Conservation (phyloP, 2,329 filamentous ascomycete species). For the Fusarium scirpi region DNA sequence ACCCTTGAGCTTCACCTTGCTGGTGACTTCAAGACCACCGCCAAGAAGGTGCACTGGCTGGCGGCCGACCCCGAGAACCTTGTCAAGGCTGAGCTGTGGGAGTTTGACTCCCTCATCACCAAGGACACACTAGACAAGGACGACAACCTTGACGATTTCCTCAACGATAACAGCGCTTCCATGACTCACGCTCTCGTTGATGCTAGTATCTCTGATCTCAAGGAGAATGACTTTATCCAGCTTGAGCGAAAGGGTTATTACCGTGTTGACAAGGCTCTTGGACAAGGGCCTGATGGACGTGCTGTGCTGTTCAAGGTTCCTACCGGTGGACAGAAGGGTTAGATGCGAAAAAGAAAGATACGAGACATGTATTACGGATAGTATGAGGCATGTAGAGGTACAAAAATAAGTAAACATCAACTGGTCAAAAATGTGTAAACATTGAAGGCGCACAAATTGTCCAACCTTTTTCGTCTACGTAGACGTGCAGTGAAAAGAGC, state of each 20-base stretch:
- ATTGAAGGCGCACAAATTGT: background rate
- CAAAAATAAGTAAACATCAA: too few species aligned
- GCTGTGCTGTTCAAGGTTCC: conserved; percentile 70
- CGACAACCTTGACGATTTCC: conserved; percentile 84
- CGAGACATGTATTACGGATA: background rate
- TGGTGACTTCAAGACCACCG: conserved; percentile 93
- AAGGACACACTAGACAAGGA: conserved; percentile 95
- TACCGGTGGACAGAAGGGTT: conserved; percentile 61
- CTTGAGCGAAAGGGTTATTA: conserved; percentile 95
- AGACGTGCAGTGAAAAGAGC: background rate
- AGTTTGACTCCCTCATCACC: conserved; percentile 94
- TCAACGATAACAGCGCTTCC: conserved; percentile 81
- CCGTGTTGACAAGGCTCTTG: conserved; percentile 78
- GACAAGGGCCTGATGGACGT: conserved; percentile 63
- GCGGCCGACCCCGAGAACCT: conserved; percentile 80
- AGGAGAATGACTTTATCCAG: conserved; percentile 92
- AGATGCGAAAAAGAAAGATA: conserved; percentile 11
- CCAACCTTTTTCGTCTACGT: background rate
- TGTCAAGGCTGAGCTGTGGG: conserved; percentile 85
- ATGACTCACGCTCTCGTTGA: conserved; percentile 83
- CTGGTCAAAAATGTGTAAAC: background rate
- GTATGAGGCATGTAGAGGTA: background rate
- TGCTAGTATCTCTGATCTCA: conserved; percentile 80
- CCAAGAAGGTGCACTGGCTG: conserved; percentile 97
- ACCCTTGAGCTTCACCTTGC: conserved; percentile 89